phyloP scores from a whole-genome alignment of 1,139 yeast genomes.

The Nakaseomyces sp. region DNA sequence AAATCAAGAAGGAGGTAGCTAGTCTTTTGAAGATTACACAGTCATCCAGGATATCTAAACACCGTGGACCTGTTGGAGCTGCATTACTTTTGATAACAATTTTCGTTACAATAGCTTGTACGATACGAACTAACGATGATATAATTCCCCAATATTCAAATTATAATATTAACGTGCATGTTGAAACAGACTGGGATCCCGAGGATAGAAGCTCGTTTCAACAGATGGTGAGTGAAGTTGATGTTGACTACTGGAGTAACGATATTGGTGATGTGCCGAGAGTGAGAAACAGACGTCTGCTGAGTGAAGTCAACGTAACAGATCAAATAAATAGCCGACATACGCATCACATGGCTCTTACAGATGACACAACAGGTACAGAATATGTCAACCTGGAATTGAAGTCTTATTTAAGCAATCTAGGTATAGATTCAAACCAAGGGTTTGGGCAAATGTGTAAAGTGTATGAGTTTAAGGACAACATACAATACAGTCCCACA shows the following conservation, averaged over 20 bases:
- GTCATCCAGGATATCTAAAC: no score
- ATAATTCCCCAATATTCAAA: neutral
- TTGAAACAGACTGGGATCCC: neutral
- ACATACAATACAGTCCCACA: neutral
- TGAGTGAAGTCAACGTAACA: neutral
- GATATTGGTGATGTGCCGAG: neutral
- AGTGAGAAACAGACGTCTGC: neutral
- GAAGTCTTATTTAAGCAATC: neutral
- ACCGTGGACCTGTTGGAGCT: no score
- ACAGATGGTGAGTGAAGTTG: neutral
- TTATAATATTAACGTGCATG: neutral
- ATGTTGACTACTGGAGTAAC: neutral
- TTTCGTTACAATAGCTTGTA: neutral
- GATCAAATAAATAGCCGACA: neutral
- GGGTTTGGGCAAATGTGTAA: neutral
- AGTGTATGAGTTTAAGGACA: conserved; percentile 1
- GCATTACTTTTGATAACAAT: no score
- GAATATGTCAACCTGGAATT: neutral
- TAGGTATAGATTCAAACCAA: neutral
- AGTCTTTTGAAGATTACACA: no score
- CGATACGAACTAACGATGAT: neutral
- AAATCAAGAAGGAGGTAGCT: no score
- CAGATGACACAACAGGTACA: neutral
- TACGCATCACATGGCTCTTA: neutral
- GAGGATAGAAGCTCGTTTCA: neutral